Evolutionary conservation across 2,329 filamentous ascomycete species (phyloP).

Genomic region (Calonectria fujianensis): DNA sequence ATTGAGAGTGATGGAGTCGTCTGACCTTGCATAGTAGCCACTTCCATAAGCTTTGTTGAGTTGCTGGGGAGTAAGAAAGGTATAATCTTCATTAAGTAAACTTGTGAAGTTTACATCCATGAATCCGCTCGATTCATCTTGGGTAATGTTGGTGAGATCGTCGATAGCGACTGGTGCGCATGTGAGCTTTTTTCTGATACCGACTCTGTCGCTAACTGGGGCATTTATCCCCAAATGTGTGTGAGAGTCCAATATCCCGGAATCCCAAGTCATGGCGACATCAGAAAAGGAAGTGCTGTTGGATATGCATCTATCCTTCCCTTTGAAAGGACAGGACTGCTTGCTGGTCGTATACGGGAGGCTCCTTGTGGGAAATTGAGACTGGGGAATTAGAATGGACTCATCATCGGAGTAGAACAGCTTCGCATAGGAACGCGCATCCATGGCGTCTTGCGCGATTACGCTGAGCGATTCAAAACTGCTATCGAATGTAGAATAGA

Average conservation of each 20-base stretch:
- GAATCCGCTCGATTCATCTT: neutral
- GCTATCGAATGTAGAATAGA: neutral
- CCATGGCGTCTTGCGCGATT: neutral
- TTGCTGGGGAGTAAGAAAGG: neutral
- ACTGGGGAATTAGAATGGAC: neutral
- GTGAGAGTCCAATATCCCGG: neutral
- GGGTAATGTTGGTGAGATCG: neutral
- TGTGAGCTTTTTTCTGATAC: neutral
- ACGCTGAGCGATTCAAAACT: neutral
- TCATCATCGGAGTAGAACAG: constrained; percentile 3
- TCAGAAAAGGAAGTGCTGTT: neutral
- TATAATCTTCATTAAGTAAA: neutral
- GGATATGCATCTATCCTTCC: neutral
- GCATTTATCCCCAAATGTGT: neutral
- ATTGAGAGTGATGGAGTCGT: neutral
- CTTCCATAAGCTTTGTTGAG: neutral
- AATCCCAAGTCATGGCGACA: constrained; percentile 6
- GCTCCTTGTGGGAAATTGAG: neutral
- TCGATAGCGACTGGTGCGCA: neutral
- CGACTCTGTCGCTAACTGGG: neutral
- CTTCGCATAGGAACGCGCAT: neutral
- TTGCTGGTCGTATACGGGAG: neutral
- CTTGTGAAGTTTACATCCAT: neutral
- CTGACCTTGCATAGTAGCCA: constrained; percentile 3
- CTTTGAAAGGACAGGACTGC: neutral